These are phyloP conservation scores for Phtheirospermum japonicum DNA, from an alignment of 257 asterid genomes.

Conservation along the genomic window DNA sequence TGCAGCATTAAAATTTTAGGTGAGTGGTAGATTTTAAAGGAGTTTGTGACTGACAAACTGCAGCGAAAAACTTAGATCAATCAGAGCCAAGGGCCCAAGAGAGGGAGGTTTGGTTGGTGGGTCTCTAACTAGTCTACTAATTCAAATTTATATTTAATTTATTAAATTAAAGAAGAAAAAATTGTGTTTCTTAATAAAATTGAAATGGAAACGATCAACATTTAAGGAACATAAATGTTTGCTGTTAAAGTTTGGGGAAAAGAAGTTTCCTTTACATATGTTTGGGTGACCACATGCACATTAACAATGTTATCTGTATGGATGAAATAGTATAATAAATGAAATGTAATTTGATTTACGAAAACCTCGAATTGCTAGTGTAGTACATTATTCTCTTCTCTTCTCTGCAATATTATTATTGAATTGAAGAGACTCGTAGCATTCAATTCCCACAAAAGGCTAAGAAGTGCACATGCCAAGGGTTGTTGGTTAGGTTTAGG, in stretches of 20 bases:
- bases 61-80: too few relatives aligned
- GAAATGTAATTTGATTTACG: not conserved
- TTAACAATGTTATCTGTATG: not conserved
- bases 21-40: constrained; percentile 30
- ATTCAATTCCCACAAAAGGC: not conserved
- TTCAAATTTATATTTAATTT: too few relatives aligned
- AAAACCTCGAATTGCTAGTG: not conserved
- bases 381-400: not conserved
- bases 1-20: constrained; percentile 32
- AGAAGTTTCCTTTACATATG: not conserved
- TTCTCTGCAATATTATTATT: not conserved
- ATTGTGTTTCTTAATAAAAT: too few relatives aligned
- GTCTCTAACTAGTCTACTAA: too few relatives aligned
- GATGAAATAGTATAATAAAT: not conserved
- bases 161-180: too few relatives aligned
- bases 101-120: too few relatives aligned
- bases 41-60: too few relatives aligned
- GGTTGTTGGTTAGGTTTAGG: too few relatives aligned
- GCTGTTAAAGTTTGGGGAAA: not conserved
- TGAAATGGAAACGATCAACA: not conserved
- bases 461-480: too few relatives aligned
- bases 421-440: not conserved
- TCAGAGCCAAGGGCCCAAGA: too few relatives aligned
- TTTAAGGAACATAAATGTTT: not conserved
- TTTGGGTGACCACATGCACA: not conserved